Conservation (phyloP, 2,329 filamentous ascomycete genomes). For the Neofusicoccum umdonicola region DNA sequence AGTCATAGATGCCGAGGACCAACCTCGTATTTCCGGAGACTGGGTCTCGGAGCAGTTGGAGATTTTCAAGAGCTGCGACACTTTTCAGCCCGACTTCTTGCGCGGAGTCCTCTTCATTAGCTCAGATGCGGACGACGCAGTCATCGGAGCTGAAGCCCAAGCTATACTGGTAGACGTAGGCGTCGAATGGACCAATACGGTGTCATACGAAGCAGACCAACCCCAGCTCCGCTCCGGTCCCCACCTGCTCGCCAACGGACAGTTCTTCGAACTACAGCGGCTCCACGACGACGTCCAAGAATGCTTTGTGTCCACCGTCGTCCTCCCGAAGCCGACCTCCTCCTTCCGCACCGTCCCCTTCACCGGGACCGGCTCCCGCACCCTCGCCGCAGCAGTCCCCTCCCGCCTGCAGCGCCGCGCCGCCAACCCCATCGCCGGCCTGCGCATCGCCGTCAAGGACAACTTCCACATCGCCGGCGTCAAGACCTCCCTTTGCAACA, state of each 20-base stretch:
- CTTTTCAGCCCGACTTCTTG: neutral
- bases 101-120: neutral
- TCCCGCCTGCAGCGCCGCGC: neutral
- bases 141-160: neutral
- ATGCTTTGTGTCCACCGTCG: neutral
- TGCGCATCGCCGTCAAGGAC: conserved; percentile 27
- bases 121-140: neutral
- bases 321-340: too few species aligned
- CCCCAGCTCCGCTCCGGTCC: neutral
- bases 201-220: too few species aligned
- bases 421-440: neutral
- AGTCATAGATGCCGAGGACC: neutral
- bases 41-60: neutral
- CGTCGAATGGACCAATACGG: neutral
- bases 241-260: too few species aligned
- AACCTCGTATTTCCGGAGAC: neutral
- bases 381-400: neutral
- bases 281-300: neutral
- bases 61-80: neutral
- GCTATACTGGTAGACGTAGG: neutral
- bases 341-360: neutral
- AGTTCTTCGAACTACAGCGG: neutral
- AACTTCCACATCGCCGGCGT: conserved; percentile 24
- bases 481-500: conserved; percentile 20
- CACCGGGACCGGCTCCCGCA: neutral